Evolutionary conservation across 2,329 filamentous ascomycete genomes (phyloP).

Genomic region (Elsinoe australis): DNA sequence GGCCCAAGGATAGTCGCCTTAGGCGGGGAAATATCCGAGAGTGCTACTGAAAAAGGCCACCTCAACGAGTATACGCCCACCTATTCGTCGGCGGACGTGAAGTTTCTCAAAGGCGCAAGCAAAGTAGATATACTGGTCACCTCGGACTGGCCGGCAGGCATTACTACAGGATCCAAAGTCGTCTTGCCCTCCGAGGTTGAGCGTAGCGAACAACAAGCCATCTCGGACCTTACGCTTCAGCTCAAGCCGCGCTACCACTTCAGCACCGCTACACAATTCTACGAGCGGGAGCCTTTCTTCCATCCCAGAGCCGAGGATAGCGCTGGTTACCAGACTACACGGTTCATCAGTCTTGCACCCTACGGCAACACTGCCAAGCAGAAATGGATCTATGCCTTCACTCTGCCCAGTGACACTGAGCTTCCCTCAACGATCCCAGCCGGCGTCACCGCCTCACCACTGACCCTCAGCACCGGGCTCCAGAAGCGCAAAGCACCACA

Average conservation of each 20-base stretch:
- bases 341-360: constrained; percentile 82
- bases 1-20: constrained; percentile 81
- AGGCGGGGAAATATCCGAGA: constrained; percentile 48
- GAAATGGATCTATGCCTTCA: constrained; percentile 67
- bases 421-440: constrained; percentile 53
- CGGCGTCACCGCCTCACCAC: constrained; percentile 70
- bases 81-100: constrained; percentile 29
- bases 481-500: constrained; percentile 46
- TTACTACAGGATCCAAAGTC: constrained; percentile 62
- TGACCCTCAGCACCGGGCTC: constrained; percentile 41
- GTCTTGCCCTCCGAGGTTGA: constrained; percentile 40
- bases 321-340: constrained; percentile 58
- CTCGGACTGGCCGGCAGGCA: constrained; percentile 69
- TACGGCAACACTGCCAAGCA: constrained; percentile 69
- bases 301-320: constrained; percentile 50
- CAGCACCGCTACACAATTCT: constrained; percentile 65
- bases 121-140: constrained; percentile 82
- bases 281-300: constrained; percentile 88
- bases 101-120: constrained; percentile 65
- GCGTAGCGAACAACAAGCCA: constrained; percentile 50
- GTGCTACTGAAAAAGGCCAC: constrained; percentile 40
- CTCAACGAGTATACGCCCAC: constrained; percentile 47
- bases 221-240: constrained; percentile 69
- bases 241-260: constrained; percentile 93
- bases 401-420: constrained; percentile 56